Base-by-base conservation (phyloP, 257 asterid genomes). In the Penstemon newberryi region DNA sequence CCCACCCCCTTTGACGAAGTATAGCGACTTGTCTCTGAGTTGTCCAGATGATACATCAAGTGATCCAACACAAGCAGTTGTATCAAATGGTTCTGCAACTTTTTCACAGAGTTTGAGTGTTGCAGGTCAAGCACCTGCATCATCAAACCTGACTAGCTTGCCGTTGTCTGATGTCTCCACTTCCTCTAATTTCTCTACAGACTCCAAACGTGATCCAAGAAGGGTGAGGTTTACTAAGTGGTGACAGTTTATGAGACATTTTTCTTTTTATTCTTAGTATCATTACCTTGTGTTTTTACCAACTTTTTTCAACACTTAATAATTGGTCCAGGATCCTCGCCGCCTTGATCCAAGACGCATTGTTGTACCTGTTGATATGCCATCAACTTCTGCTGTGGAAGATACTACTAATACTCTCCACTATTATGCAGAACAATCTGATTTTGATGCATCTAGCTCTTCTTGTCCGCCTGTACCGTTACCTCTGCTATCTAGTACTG, bases 151-250 rank as follows among this genome's bases (percentile, higher is more conserved):
- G 39, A 60, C 78, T 33, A 76, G 78, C 72, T 52, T 81, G 46
- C 79, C 87, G 15, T 71, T 77, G 38, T 61, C 79, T 42, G 99
- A 93, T 73, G 52, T 62, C 41, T 64, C 89, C 41, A 65, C 85
- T 76, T 75, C 89, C 56, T 61, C 78, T 65, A 82, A 77, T 83
- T 81, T 72, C 43, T 76, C 84, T 51, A 56, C 78, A 40, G 99
- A 94, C 77, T 70, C 92, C 55, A 94, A 83, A 74, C 97, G 97
- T 70, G 99, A 94, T 85, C 99, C 97, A 70, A 88, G 96, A 73
- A 89, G 99, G 94, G 99, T 94, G 86, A 78, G 82, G 62, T 54
- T 81, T 60, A 39, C 67, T 53, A 36, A 42, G 59, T 69, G 42
- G 76, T 65, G 62, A 58, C 54, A 36, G 53, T 69, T 63, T 66